phyloP scores from a whole-genome alignment of 257 asterid genomes.

The Nicotiana obtusifolia region DNA sequence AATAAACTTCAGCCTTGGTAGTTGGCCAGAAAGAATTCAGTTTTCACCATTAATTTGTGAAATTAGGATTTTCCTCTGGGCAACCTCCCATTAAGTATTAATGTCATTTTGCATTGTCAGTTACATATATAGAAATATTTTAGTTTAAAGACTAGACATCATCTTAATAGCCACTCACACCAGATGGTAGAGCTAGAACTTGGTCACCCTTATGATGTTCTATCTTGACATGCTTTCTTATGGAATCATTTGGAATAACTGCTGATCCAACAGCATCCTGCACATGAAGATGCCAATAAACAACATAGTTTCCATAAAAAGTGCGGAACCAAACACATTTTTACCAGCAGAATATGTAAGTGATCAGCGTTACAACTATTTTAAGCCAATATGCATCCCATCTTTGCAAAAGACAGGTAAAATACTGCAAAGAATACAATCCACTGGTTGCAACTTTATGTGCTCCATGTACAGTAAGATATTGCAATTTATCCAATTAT shows the following conservation, averaged over 20 bases:
- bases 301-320: not conserved
- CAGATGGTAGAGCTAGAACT: constrained; percentile 13
- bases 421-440: not conserved
- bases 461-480: not conserved
- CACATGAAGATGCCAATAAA: not conserved
- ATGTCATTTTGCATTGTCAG: not conserved
- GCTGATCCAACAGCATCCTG: constrained; percentile 20
- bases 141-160: constrained; percentile 5
- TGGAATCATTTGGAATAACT: constrained; percentile 5
- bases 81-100: not conserved
- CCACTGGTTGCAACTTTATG: not conserved
- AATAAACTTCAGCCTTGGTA: not conserved
- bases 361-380: not conserved
- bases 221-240: constrained; percentile 13
- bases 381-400: not conserved
- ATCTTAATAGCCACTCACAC: constrained; percentile 15
- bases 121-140: not conserved
- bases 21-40: not conserved
- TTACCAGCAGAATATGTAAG: not conserved
- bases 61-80: not conserved
- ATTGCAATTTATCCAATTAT: not conserved
- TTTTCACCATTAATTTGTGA: not conserved
- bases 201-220: constrained; percentile 16
- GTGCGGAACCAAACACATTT: not conserved
- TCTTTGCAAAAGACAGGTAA: not conserved